Evolutionary conservation across 2,329 filamentous ascomycete species (phyloP), one percentile per base, ranked within the genome.

Genomic region (Paramyrothecium sp.): DNA sequence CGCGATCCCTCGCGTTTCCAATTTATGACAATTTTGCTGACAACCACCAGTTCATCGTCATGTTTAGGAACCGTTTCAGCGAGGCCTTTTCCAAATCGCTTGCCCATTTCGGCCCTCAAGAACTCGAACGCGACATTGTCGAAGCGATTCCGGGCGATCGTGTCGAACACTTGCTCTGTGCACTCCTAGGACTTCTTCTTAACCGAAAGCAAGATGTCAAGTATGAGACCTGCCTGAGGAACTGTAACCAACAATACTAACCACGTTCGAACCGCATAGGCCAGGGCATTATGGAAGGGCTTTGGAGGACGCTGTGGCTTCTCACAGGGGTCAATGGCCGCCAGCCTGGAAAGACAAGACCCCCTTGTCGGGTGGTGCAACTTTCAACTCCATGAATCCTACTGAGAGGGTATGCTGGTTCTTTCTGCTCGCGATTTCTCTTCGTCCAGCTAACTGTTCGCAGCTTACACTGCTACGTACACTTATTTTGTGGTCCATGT

Each of bases 131-230:
- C 72, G 95, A 95, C 54, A 85, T 97, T 54, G 86, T 88, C 60
- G 91, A 94, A 71, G 77, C 83, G 52, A 77, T 88, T 21, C 93
- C 94, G 2, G 91, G 92, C 66, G 89, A 96, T 68, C 89, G 93
- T 69, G 88, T 91, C 51, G 94, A 98, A 78, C 85, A 88, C 65
- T 86, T 99, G 58, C 81, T 99, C 23, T 99, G 96, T 79, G 92
- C 92, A 61, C 77, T 99, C 63, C 80, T 99, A 49, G 89, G 90
- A 33, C 81, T 99, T 66, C 85, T 97, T 56, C 81, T 99, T 68
- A 99, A 99, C 75, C 89, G 95, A 74, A 98, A 99, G 81, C 97
- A 99, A 73, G 93, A 97, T 77, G 91, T 98, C 71, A 97, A 99
- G 95, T 98, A 85, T 75, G 92, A 62, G 47, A 53, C 19, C 23